These are phyloP conservation scores for Pseudozyma flocculosa DNA, from an alignment of 1,284 basidiomycete species.

Conservation along the genomic window DNA sequence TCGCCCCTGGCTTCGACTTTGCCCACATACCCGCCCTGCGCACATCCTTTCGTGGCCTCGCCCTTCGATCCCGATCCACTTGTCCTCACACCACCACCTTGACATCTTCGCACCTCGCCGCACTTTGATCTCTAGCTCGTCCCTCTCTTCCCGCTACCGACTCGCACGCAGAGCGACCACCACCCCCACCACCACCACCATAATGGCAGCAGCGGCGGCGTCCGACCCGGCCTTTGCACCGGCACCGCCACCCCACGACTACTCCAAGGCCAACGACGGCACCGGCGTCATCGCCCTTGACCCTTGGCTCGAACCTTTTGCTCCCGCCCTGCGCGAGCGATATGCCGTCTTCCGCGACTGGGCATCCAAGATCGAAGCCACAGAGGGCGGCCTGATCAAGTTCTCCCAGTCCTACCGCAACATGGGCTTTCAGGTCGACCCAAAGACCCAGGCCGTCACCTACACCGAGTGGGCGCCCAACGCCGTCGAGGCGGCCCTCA, in stretches of 20 bases:
- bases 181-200: too few relatives aligned
- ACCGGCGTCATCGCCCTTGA: slow-evolving; percentile 48
- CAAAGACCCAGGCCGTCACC: slow-evolving; percentile 69
- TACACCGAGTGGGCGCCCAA: slow-evolving; percentile 98
- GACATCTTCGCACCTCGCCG: too few relatives aligned
- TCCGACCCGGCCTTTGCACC: slow-evolving; percentile 5
- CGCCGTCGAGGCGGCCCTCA: slow-evolving; percentile 75
- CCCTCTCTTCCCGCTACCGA: too few relatives aligned
- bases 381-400: slow-evolving; percentile 70
- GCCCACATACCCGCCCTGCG: too few relatives aligned
- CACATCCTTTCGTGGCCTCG: too few relatives aligned
- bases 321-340: slow-evolving; percentile 37
- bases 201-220: slow-evolving; percentile 13
- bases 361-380: slow-evolving; percentile 31
- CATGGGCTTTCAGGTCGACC: slow-evolving; percentile 76
- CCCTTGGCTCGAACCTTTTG: slow-evolving; percentile 54
- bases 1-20: too few relatives aligned
- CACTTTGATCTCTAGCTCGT: not conserved
- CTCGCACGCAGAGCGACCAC: too few relatives aligned
- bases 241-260: slow-evolving; percentile 32
- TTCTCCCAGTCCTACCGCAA: slow-evolving; percentile 85
- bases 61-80: too few relatives aligned
- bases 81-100: too few relatives aligned
- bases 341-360: slow-evolving; percentile 42
- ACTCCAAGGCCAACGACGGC: slow-evolving; percentile 46